A percentile compares a stretch with the other conserved stretches of the same genome.
phyloP scores from a whole-genome alignment of 495 filamentous ascomycete genomes.

The Aspergillus cristatus region DNA sequence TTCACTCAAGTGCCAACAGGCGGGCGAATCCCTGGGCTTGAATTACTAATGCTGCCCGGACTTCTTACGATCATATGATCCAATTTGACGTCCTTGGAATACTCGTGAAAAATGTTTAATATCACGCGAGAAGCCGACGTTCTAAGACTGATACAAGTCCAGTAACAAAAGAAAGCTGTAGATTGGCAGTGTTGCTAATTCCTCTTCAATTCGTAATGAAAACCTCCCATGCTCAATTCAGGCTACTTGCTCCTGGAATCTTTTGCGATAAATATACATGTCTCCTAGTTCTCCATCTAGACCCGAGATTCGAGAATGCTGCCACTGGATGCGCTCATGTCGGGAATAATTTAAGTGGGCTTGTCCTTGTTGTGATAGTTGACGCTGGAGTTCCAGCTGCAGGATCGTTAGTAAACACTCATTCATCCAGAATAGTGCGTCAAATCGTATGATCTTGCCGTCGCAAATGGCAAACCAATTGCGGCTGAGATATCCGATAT shows the following conservation, averaged over 20 bases:
- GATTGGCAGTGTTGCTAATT: constrained; percentile 27
- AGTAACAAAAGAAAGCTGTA: constrained; percentile 26
- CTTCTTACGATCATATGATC: no score
- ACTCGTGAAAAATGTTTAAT: no score
- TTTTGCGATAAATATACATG: constrained; percentile 17
- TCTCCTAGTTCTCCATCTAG: not conserved
- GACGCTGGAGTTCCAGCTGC: constrained; percentile 85
- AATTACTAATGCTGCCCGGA: no score
- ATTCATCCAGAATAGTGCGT: not conserved
- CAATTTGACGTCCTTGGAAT: no score
- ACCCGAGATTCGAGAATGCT: not conserved
- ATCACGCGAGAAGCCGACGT: no score
- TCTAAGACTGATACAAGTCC: no score
- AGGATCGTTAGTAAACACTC: constrained; percentile 16
- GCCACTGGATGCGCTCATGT: constrained; percentile 1
- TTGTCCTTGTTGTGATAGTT: constrained; percentile 97
- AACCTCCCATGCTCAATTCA: not conserved
- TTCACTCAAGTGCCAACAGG: no score
- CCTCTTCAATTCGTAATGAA: constrained; percentile 14
- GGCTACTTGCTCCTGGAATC: constrained; percentile 7
- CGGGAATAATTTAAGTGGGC: constrained; percentile 36
- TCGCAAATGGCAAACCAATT: no score
- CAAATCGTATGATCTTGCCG: not conserved
- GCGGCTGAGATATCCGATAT: no score
- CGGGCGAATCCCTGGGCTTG: no score